Conservation (phyloP, 2,329 filamentous ascomycete genomes). For the Monascus ruber region DNA sequence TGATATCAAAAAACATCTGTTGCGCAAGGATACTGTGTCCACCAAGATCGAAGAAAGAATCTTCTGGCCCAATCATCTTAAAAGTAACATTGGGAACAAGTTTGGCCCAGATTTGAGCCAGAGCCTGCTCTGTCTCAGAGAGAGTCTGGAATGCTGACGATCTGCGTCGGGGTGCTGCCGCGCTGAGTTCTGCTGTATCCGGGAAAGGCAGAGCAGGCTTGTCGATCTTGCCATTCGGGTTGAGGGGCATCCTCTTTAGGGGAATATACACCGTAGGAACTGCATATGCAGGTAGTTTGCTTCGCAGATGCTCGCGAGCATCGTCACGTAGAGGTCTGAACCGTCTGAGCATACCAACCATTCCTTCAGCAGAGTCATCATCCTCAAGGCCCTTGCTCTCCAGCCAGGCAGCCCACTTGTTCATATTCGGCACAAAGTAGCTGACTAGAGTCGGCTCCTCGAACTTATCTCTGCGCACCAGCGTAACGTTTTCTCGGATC, state of each 20-base stretch:
- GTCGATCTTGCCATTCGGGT: slow-evolving; percentile 78
- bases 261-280: slow-evolving; percentile 65
- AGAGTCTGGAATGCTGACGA: slow-evolving; percentile 37
- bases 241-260: slow-evolving; percentile 62
- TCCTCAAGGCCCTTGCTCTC: slow-evolving; percentile 44
- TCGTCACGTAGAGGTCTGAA: slow-evolving; percentile 51
- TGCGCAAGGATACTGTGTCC: slow-evolving; percentile 74
- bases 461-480: slow-evolving; percentile 71
- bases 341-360: slow-evolving; percentile 46
- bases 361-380: slow-evolving; percentile 35
- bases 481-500: slow-evolving; percentile 73
- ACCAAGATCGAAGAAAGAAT: slow-evolving; percentile 65
- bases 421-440: slow-evolving; percentile 76
- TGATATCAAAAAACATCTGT: slow-evolving; percentile 63
- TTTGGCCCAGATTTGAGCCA: slow-evolving; percentile 65
- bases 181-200: slow-evolving; percentile 55
- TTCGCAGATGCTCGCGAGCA: slow-evolving; percentile 57
- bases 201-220: slow-evolving; percentile 70
- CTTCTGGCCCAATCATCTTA: slow-evolving; percentile 53
- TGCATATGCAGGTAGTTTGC: slow-evolving; percentile 61
- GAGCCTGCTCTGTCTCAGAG: slow-evolving; percentile 49
- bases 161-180: slow-evolving; percentile 41
- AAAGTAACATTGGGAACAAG: slow-evolving; percentile 56
- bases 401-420: slow-evolving; percentile 61
- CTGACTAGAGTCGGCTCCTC: slow-evolving; percentile 80